These are phyloP conservation scores for Diospyros lotus DNA, from an alignment of 148 eudicot species.

Conservation along the genomic window DNA sequence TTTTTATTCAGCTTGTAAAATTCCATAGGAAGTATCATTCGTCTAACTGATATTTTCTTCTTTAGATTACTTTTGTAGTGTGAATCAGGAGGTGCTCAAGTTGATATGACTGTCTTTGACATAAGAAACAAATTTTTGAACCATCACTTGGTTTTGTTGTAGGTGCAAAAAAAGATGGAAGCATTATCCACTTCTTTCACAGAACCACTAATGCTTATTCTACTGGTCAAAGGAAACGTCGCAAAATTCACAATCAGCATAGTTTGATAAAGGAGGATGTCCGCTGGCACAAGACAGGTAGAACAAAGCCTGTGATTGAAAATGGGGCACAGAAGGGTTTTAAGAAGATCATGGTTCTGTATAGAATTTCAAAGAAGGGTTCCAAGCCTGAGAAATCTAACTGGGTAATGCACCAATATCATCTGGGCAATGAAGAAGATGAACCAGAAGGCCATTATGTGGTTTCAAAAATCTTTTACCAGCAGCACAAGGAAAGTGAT, in stretches of 20 bases:
- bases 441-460: slow-evolving; percentile 60
- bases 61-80: neutral
- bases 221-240: slow-evolving; percentile 64
- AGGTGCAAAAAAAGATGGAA: slow-evolving; percentile 79
- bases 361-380: slow-evolving; percentile 38
- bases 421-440: slow-evolving; percentile 61
- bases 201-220: slow-evolving; percentile 66
- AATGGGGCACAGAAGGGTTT: slow-evolving; percentile 63
- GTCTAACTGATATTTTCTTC: neutral
- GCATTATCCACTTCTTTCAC: slow-evolving; percentile 59
- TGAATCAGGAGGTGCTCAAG: neutral
- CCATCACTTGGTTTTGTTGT: slow-evolving; percentile 1
- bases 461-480: slow-evolving; percentile 63
- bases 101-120: neutral
- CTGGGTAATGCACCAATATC: slow-evolving; percentile 94
- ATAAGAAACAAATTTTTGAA: slow-evolving; percentile 6
- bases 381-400: slow-evolving; percentile 52
- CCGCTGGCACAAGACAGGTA: slow-evolving; percentile 86
- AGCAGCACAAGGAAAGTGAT: slow-evolving; percentile 35
- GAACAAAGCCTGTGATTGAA: slow-evolving; percentile 48
- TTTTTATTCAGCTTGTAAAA: slow-evolving; percentile 2
- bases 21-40: neutral
- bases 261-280: slow-evolving; percentile 32
- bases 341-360: slow-evolving; percentile 78
- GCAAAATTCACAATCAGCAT: slow-evolving; percentile 43